Percentiles rank a stretch among this genome's conserved stretches.
These are phyloP conservation scores for Agapanthus africanus DNA, from an alignment of 106 monocot genomes.

Conservation along the genomic window DNA sequence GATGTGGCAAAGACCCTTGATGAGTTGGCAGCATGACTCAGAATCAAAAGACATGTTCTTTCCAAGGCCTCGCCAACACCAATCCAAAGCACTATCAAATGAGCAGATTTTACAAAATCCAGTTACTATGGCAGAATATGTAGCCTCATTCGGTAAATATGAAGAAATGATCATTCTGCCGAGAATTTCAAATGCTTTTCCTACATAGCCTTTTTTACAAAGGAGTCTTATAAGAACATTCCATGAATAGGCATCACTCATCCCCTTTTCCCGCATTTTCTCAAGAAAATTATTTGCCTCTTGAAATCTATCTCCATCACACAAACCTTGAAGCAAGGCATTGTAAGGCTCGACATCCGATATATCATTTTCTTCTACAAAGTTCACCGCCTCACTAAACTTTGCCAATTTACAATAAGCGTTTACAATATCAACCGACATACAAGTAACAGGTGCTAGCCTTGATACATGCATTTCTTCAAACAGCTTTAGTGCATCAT, in stretches of 20 bases:
- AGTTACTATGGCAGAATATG: conserved; percentile 44
- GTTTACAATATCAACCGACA: conserved; percentile 32
- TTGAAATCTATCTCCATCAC: conserved; percentile 15
- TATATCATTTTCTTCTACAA: conserved; percentile 25
- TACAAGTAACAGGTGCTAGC: conserved; percentile 16
- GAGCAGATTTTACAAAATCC: conserved; percentile 20
- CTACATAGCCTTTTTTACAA: conserved; percentile 25
- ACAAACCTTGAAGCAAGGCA: conserved; percentile 39
- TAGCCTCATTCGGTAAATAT: conserved; percentile 21
- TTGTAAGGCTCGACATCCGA: conserved; percentile 32
- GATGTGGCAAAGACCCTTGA: conserved; percentile 42
- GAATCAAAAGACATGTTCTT: conserved; percentile 33
- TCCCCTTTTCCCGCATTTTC: conserved; percentile 19
- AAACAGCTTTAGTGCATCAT: conserved; percentile 39
- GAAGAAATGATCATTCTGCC: conserved; percentile 51
- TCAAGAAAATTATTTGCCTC: conserved; percentile 29
- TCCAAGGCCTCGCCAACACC: conserved; percentile 21
- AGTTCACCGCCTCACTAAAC: conserved; percentile 30
- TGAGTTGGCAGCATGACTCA: conserved; percentile 32
- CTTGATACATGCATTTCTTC: conserved; percentile 34
- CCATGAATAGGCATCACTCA: conserved; percentile 42
- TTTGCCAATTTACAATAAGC: conserved; percentile 38
- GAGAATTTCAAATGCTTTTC: conserved; percentile 47
- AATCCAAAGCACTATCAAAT: conserved; percentile 36
- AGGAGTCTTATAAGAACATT: conserved; percentile 33